Conservation (phyloP, 1,284 basidiomycete species). For the Boletellus dicymbophilus region DNA sequence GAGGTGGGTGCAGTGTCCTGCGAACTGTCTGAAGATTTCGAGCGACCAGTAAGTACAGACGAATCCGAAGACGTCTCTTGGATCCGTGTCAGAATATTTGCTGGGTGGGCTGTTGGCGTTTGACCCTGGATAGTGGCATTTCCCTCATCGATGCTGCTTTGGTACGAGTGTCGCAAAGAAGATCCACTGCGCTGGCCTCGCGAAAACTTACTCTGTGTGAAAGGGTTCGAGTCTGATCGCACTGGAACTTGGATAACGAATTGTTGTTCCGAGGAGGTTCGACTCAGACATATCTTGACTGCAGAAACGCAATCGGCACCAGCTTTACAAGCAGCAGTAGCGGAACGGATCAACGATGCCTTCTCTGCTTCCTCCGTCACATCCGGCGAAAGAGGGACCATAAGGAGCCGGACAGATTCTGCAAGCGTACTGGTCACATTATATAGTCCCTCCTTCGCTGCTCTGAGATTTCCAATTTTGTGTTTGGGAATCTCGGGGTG, state of each 20-base stretch:
- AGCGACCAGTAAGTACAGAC: conserved; percentile 34
- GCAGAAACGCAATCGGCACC: conserved; percentile 88
- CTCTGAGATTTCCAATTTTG: conserved; percentile 60
- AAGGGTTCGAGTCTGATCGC: conserved; percentile 44
- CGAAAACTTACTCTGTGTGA: conserved; percentile 49
- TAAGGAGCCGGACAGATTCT: conserved; percentile 80
- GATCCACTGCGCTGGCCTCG: conserved; percentile 35
- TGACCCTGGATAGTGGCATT: conserved; percentile 57
- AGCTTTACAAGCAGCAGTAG: conserved; percentile 85
- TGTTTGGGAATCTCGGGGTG: conserved; percentile 61
- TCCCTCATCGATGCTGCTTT: conserved; percentile 44
- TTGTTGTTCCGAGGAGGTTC: conserved; percentile 57
- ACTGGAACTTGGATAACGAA: conserved; percentile 66
- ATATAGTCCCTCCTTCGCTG: conserved; percentile 83
- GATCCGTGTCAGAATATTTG: conserved; percentile 21
- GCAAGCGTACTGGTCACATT: conserved; percentile 86
- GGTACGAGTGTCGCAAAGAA: conserved; percentile 35
- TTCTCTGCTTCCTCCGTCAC: conserved; percentile 83
- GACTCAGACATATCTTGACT: conserved; percentile 76
- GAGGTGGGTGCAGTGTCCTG: conserved; percentile 50
- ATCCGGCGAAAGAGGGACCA: conserved; percentile 49
- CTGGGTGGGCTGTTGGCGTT: conserved; percentile 28
- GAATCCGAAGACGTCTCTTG: conserved; percentile 35
- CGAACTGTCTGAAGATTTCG: conserved; percentile 45
- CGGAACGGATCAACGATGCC: conserved; percentile 72